Percentiles rank a stretch among this genome's conserved stretches.
These are phyloP conservation scores for Cryptococcus wingfieldii DNA, from an alignment of 1,284 basidiomycete species.

Conservation along the genomic window DNA sequence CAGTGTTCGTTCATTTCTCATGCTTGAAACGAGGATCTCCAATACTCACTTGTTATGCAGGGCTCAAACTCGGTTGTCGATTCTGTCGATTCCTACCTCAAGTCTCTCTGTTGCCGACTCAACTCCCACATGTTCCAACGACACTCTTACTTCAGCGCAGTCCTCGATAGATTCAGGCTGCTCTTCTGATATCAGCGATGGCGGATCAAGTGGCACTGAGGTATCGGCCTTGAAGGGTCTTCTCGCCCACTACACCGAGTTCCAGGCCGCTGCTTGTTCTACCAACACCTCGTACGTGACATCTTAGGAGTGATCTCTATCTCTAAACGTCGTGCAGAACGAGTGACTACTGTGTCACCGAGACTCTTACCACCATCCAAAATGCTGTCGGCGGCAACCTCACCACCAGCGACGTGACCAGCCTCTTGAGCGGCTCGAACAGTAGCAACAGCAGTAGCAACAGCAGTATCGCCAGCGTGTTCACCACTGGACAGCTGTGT, in stretches of 20 bases:
- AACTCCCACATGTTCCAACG: slow-evolving; percentile 39
- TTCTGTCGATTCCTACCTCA: slow-evolving; percentile 36
- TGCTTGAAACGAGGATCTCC: background rate
- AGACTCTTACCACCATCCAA: slow-evolving; percentile 34
- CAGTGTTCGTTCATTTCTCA: slow-evolving; percentile 10
- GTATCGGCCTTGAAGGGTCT: slow-evolving; percentile 21
- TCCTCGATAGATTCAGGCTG: slow-evolving; percentile 22
- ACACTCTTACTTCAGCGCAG: slow-evolving; percentile 31
- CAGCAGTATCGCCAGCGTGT: slow-evolving; percentile 13
- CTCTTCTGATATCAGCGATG: slow-evolving; percentile 25
- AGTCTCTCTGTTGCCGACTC: slow-evolving; percentile 28
- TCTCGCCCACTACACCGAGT: slow-evolving; percentile 30
- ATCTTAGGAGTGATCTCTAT: background rate
- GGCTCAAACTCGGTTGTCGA: slow-evolving; percentile 26
- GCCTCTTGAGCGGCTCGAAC: slow-evolving; percentile 23
- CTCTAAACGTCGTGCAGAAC: slow-evolving; percentile 19
- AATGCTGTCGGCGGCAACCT: slow-evolving; percentile 27
- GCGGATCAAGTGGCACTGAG: slow-evolving; percentile 20
- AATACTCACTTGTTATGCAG: background rate
- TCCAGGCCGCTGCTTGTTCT: slow-evolving; percentile 36
- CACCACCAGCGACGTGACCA: slow-evolving; percentile 22
- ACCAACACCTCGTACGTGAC: slow-evolving; percentile 38
- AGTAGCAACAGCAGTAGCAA: slow-evolving; percentile 3
- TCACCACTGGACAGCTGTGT: slow-evolving; percentile 33
- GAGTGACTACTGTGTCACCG: slow-evolving; percentile 35